Evolutionary conservation across 2,329 filamentous ascomycete species (phyloP).

Genomic region (Phialocephala subalpina): DNA sequence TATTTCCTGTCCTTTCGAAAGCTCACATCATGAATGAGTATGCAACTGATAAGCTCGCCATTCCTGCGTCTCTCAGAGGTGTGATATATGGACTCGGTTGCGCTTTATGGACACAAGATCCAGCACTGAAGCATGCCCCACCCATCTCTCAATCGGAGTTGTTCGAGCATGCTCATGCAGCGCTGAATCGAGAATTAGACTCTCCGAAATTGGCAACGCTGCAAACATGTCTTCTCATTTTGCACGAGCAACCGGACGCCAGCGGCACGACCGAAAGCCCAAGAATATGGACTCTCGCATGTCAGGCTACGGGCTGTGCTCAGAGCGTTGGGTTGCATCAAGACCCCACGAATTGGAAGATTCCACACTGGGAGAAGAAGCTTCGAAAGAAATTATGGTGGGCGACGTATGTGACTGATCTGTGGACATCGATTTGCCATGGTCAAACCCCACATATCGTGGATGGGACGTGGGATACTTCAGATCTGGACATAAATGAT

Average conservation of each 20-base stretch:
- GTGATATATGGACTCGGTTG: constrained; percentile 54
- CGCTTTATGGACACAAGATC: constrained; percentile 51
- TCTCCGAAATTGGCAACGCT: constrained; percentile 55
- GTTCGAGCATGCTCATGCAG: constrained; percentile 52
- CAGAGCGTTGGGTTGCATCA: constrained; percentile 56
- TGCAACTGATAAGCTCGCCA: constrained; percentile 45
- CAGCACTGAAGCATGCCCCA: constrained; percentile 41
- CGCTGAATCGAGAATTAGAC: constrained; percentile 54
- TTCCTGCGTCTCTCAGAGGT: constrained; percentile 55
- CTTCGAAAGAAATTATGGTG: constrained; percentile 49
- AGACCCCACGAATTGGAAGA: constrained; percentile 51
- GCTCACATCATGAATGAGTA: constrained; percentile 52
- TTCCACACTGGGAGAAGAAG: constrained; percentile 52
- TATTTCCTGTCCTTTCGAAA: constrained; percentile 54
- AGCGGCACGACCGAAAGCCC: constrained; percentile 57
- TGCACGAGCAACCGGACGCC: constrained; percentile 54
- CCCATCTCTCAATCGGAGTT: constrained; percentile 52
- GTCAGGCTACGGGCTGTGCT: constrained; percentile 53
- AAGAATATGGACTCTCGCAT: constrained; percentile 52
- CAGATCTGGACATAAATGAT: constrained; percentile 50
- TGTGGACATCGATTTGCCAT: constrained; percentile 55
- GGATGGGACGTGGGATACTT: constrained; percentile 50
- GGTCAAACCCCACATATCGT: constrained; percentile 56
- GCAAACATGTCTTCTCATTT: constrained; percentile 55
- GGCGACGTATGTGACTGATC: constrained; percentile 52